Evolutionary conservation across 257 asterid genomes (phyloP).

Genomic region (Solanum infundibuliforme): DNA sequence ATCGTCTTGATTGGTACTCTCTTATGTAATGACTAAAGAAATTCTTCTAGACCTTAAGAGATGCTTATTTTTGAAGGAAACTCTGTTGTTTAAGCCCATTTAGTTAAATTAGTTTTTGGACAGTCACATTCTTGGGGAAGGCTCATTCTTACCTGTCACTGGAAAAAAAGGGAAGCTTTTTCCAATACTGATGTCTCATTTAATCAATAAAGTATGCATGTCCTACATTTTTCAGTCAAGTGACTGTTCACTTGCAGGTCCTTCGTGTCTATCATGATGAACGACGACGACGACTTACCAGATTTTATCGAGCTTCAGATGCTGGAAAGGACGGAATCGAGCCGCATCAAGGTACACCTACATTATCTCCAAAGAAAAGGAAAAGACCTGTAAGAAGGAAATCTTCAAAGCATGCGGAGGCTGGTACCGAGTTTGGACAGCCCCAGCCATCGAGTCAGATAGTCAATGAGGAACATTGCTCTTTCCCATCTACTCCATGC

Average conservation of each 20-base stretch:
- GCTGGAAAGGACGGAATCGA: constrained; percentile 23
- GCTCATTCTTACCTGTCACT: background rate
- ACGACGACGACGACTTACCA: constrained; percentile 33
- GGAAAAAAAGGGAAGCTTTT: background rate
- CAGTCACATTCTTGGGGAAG: background rate
- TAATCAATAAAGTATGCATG: background rate
- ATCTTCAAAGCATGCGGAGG: constrained; percentile 27
- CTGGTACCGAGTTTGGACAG: constrained; percentile 19
- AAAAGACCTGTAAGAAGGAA: constrained; percentile 26
- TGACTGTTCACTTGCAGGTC: constrained; percentile 43
- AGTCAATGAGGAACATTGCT: constrained; percentile 20
- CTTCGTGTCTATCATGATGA: constrained; percentile 63
- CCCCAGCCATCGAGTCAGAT: constrained; percentile 18
- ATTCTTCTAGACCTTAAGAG: background rate
- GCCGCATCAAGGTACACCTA: constrained; percentile 14
- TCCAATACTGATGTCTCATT: background rate
- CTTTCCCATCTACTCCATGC: constrained; percentile 17
- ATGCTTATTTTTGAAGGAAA: background rate
- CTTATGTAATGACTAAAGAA: background rate
- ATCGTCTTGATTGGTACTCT: background rate
- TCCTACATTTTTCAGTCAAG: background rate
- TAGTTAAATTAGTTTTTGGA: background rate
- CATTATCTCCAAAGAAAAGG: constrained; percentile 37
- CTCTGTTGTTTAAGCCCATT: background rate
- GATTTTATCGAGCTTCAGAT: constrained; percentile 31